Percentiles rank a stretch among this genome's conserved stretches.
These are phyloP conservation scores for Aplosporella prunicola DNA, from an alignment of 2,329 filamentous ascomycete species.

Conservation along the genomic window DNA sequence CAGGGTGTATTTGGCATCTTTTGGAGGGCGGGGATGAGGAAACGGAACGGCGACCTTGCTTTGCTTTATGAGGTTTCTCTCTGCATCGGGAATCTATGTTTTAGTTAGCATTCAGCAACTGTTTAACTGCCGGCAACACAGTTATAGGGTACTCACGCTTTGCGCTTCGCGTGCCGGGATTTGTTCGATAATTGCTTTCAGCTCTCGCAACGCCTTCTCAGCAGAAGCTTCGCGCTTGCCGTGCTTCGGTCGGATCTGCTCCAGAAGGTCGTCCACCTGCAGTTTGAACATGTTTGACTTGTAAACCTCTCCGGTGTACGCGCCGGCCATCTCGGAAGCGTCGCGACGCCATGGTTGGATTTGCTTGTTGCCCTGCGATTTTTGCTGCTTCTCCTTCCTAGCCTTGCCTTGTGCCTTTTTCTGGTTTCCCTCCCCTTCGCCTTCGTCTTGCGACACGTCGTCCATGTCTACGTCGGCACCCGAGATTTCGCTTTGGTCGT, in stretches of 20 bases:
- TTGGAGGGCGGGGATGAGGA: slow-evolving; percentile 66
- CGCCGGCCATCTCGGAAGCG: slow-evolving; percentile 20
- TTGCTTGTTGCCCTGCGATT: slow-evolving; percentile 6
- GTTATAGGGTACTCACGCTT: slow-evolving; percentile 25
- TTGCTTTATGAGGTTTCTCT: slow-evolving; percentile 55
- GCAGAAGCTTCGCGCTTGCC: slow-evolving; percentile 46
- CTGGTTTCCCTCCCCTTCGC: slow-evolving; percentile 6
- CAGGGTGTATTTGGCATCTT: slow-evolving; percentile 73
- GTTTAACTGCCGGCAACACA: not conserved
- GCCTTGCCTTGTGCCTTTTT: slow-evolving; percentile 1
- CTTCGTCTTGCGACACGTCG: slow-evolving; percentile 13
- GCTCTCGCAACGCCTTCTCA: slow-evolving; percentile 43
- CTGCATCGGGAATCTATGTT: slow-evolving; percentile 58
- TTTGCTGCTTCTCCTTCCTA: slow-evolving; percentile 11
- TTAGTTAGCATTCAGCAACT: not conserved
- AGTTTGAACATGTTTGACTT: slow-evolving; percentile 60
- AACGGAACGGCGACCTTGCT: slow-evolving; percentile 70
- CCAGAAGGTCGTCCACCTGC: slow-evolving; percentile 55
- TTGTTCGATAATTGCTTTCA: slow-evolving; percentile 49
- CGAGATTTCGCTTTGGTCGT: slow-evolving; percentile 5
- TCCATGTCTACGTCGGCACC: slow-evolving; percentile 14
- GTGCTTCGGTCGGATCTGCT: slow-evolving; percentile 48
- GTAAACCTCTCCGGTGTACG: slow-evolving; percentile 47
- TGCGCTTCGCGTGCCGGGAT: slow-evolving; percentile 43
- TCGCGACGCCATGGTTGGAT: slow-evolving; percentile 9